phyloP scores from a whole-genome alignment of 1,284 basidiomycete genomes.

The Stereum hirsutum region DNA sequence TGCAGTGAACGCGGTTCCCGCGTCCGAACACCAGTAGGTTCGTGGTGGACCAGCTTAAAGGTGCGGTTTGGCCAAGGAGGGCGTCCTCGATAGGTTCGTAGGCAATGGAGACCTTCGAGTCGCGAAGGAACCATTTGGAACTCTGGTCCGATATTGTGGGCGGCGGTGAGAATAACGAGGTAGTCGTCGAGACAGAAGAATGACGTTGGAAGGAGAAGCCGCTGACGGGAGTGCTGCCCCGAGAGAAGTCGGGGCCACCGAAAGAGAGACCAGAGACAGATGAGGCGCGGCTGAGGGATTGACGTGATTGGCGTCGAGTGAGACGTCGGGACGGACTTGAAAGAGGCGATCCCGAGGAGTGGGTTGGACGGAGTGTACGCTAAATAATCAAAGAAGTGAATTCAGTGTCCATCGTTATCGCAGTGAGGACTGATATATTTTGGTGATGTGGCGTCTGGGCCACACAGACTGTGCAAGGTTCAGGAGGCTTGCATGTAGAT shows the following conservation, averaged over 20 bases:
- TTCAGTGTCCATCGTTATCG: no score
- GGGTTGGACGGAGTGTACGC: no score
- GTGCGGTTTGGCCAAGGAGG: slow-evolving; percentile 11
- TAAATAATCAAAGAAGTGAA: no score
- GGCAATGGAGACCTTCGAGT: slow-evolving; percentile 27
- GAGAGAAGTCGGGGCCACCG: background rate
- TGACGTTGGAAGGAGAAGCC: slow-evolving; percentile 2
- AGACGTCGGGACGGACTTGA: no score
- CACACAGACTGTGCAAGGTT: no score
- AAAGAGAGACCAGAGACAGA: slow-evolving; percentile 1
- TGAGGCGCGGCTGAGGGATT: slow-evolving; percentile 5
- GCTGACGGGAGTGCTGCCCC: slow-evolving; percentile 2
- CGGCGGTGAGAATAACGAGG: slow-evolving; percentile 8
- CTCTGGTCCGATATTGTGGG: slow-evolving; percentile 11
- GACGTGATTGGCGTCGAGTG: slow-evolving; percentile 1
- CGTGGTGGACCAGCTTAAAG: slow-evolving; percentile 32
- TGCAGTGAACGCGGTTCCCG: slow-evolving; percentile 41
- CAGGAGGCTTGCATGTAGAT: no score
- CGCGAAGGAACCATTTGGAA: slow-evolving; percentile 9
- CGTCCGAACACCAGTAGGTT: slow-evolving; percentile 40
- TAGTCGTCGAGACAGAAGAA: slow-evolving; percentile 1
- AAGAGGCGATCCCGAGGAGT: no score
- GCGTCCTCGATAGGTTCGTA: slow-evolving; percentile 21
- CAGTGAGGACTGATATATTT: no score
- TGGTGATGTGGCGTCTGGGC: no score